Evolutionary conservation across 2,329 filamentous ascomycete genomes (phyloP), one percentile per base, ranked within the genome.

Genomic region (Exophiala oligosperma): DNA sequence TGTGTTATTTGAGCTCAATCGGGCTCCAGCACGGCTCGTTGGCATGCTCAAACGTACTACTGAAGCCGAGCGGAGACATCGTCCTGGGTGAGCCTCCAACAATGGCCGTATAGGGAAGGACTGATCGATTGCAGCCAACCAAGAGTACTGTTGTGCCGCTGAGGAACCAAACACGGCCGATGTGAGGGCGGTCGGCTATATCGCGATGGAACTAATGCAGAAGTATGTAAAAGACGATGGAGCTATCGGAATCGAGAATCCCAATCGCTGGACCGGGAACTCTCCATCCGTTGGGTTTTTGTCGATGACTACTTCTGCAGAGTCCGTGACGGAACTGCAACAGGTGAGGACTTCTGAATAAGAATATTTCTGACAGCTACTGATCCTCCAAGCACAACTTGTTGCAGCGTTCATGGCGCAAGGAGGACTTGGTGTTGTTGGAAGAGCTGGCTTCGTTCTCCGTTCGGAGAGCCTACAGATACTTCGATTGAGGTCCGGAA

Each of bases 151-250:
- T 28, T 26, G 21, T 14, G 47, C 23, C 41, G 17, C 8, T 4
- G 11, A 29, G 8, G 52, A 17, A 54, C 43, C 43, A 17, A 24
- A 46, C 43, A 46, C 24, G 40, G 23, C 23, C 7, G 48, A 67
- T 63, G 53, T 70, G 14, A 60, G 59, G 59, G 63, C 65, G 56
- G 56, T 71, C 35, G 59, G 65, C 43, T 52, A 38, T 26, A 69
- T 68, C 32, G 64, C 63, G 32, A 71, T 65, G 64, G 59, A 67
- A 57, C 62, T 71, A 43, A 71, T 72, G 66, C 62, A 71, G 56
- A 70, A 71, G 60, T 71, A 71, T 54, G 37, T 62, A 47, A 72
- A 71, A 62, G 65, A 69, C 47, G 65, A 72, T 62, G 63, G 67
- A 54, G 67, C 65, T 57, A 61, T 73, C 61, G 66, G 70, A 17